Evolutionary conservation across 495 filamentous ascomycete species (phyloP).

Genomic region (Aspergillus nidulans): DNA sequence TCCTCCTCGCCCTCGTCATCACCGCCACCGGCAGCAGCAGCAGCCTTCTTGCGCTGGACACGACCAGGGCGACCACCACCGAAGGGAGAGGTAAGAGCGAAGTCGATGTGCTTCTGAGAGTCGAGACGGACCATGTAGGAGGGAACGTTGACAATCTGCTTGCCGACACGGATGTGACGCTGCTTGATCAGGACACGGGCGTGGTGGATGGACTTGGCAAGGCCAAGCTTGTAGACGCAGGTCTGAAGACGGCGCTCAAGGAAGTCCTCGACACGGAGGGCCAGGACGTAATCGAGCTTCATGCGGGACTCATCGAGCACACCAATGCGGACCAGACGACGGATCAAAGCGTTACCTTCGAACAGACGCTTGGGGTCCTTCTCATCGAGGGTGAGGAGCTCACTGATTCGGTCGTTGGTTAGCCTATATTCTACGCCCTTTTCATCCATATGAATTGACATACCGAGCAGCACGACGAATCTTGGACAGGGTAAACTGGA

Average conservation of each 20-base stretch:
- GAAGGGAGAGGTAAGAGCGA: constrained; percentile 93
- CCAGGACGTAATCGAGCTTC: constrained; percentile 99
- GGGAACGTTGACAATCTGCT: constrained; percentile 99
- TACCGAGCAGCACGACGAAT: constrained; percentile 99
- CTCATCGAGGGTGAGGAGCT: constrained; percentile 98
- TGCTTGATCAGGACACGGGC: constrained; percentile 98
- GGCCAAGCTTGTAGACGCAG: constrained; percentile 98
- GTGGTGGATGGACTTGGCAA: constrained; percentile 99
- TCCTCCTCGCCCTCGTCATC: constrained; percentile 86
- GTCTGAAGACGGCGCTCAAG: constrained; percentile 98
- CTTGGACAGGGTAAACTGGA: constrained; percentile 98
- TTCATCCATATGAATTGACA: constrained; percentile 21
- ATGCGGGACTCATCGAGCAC: constrained; percentile 99
- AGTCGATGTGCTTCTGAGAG: constrained; percentile 99
- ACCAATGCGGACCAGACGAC: constrained; percentile 98
- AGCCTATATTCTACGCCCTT: not conserved
- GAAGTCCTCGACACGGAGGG: constrained; percentile 97
- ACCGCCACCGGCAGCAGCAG: constrained; percentile 86
- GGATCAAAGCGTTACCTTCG: constrained; percentile 99
- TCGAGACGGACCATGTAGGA: constrained; percentile 99
- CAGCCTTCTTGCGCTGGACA: constrained; percentile 98
- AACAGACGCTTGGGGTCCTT: constrained; percentile 99
- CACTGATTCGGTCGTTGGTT: constrained; percentile 52
- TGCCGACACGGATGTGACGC: constrained; percentile 96
- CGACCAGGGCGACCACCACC: constrained; percentile 95